These are phyloP conservation scores for Tolypocladium cylindrosporum DNA, from an alignment of 2,329 filamentous ascomycete genomes.

Conservation along the genomic window DNA sequence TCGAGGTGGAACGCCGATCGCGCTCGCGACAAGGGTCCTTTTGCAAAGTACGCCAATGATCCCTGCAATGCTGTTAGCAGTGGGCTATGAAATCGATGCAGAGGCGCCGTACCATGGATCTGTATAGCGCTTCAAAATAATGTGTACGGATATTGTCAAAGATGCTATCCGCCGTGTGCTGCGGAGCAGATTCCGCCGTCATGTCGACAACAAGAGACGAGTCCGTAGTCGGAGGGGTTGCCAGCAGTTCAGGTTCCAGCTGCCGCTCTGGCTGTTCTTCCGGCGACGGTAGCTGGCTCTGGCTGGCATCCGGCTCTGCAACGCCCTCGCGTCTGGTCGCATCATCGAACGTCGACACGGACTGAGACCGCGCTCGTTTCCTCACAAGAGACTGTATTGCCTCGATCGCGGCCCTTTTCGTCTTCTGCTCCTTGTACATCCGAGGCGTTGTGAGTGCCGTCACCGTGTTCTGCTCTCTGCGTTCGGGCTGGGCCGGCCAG, in stretches of 20 bases:
- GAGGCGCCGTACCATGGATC: constrained; percentile 44
- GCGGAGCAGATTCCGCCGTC: constrained; percentile 8
- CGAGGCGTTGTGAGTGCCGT: constrained; percentile 30
- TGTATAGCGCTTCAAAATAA: constrained; percentile 51
- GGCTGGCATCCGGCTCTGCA: constrained; percentile 6
- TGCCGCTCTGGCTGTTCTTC: constrained; percentile 9
- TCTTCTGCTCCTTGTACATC: constrained; percentile 39
- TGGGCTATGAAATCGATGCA: constrained; percentile 16
- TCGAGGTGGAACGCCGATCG: constrained; percentile 59
- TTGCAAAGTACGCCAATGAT: constrained; percentile 74
- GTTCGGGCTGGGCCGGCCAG: constrained; percentile 9
- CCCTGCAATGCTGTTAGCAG: constrained; percentile 35
- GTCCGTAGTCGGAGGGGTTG: neutral
- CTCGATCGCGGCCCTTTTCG: constrained; percentile 50
- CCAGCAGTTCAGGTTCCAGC: neutral
- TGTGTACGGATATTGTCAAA: constrained; percentile 48
- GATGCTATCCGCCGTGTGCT: constrained; percentile 39
- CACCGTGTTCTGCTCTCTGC: constrained; percentile 9
- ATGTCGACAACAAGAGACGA: neutral
- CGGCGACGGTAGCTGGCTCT: constrained; percentile 12
- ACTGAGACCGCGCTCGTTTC: constrained; percentile 36
- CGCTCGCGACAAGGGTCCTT: constrained; percentile 68
- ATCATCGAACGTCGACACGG: constrained; percentile 26
- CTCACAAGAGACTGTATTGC: constrained; percentile 52
- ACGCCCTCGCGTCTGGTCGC: constrained; percentile 9